Evolutionary conservation across 2,329 filamentous ascomycete genomes (phyloP), one percentile per base, ranked within the genome.

Genomic region (Coleophoma crateriformis): DNA sequence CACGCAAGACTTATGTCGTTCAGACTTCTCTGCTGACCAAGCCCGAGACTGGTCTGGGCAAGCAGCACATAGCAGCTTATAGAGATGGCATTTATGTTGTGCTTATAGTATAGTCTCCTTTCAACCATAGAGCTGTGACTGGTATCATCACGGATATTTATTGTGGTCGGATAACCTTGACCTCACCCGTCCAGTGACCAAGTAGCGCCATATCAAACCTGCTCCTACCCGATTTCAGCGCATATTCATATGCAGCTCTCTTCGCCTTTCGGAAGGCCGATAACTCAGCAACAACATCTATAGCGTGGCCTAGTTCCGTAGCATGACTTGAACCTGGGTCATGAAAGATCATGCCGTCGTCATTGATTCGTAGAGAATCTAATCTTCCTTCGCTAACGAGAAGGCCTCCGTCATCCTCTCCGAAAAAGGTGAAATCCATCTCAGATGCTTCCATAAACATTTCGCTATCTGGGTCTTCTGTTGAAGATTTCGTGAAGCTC

Each of bases 371-470:
- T 12, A 32, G 47, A 27, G 38, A 17, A 34, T 57, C 53, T 10
- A 57, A 53, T 14, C 48, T 48, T 3, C 54, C 55, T 37, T 54
- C 51, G 32, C 46, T 51, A 32, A 58, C 46, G 2, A 58, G 34
- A n/a, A 57, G 32, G 4, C 50, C 50, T 0, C 49, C 50, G 48
- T 59, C 54, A 45, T 57, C 51, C 33, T 59, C 53, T 2, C 52
- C 51, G 19, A 59, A 59, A 45, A 59, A 59, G 0, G 50, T 51
- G 46, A 58, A 59, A 46, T 58, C 54, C 3, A 22, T 45, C 27
- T 54, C 50, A 33, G 43, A 50, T 2, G 38, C 42, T 10, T 52
- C 37, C 50, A 55, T 57, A 32, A 58, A 59, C 2, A 43, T 42
- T 32, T 59, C 55, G n/a, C 44, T 48, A 15, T 56, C 50, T 5